These are phyloP conservation scores for Cladophialophora yegresii DNA, from an alignment of 2,329 filamentous ascomycete genomes.

Conservation along the genomic window DNA sequence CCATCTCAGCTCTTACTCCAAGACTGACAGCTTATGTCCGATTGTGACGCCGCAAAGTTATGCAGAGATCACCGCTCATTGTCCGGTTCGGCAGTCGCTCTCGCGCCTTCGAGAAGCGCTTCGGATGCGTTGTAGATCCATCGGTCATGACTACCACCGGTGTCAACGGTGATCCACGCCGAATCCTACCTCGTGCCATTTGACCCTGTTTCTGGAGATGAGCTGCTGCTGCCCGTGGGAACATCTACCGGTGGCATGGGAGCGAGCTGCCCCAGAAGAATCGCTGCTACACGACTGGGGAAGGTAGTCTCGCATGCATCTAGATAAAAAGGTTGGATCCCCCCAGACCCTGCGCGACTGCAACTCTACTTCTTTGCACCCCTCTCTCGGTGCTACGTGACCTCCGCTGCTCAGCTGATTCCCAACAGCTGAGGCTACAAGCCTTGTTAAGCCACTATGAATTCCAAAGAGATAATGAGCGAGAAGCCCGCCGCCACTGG, in stretches of 20 bases:
- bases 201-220: background rate
- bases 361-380: background rate
- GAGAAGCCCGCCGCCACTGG: constrained; percentile 15
- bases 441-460: constrained; percentile 3
- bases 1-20: background rate
- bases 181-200: background rate
- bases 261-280: constrained; percentile 1
- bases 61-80: constrained; percentile 17
- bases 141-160: background rate
- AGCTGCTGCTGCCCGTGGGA: background rate
- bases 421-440: background rate
- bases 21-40: constrained; percentile 1
- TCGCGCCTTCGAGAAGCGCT: constrained; percentile 1
- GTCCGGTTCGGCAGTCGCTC: constrained; percentile 17
- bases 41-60: background rate
- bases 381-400: background rate
- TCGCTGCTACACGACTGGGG: constrained; percentile 1
- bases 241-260: background rate
- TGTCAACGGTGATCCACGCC: background rate
- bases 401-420: background rate
- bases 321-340: background rate
- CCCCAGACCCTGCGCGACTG: background rate
- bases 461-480: constrained; percentile 19
- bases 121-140: background rate
- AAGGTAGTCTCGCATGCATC: background rate